Conservation (phyloP, 2,329 filamentous ascomycete species). For the Scedosporium aurantiacum region DNA sequence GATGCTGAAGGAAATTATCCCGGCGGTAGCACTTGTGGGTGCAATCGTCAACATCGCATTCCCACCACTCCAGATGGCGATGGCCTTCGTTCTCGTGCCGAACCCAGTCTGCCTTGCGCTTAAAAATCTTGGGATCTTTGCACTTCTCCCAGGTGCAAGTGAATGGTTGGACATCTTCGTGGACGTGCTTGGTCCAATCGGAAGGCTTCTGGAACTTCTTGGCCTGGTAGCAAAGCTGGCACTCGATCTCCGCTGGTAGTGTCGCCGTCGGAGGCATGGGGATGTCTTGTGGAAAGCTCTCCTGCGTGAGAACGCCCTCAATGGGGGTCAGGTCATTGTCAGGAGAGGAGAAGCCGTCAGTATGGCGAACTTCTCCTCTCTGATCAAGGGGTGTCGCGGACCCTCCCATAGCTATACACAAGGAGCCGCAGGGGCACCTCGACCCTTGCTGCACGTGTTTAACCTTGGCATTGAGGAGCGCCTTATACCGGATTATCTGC, state of each 20-base stretch:
- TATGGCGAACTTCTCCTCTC: slow-evolving; percentile 45
- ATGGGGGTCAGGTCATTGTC: slow-evolving; percentile 57
- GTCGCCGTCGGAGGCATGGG: slow-evolving; percentile 67
- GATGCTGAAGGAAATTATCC: slow-evolving; percentile 87
- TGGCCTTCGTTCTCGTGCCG: slow-evolving; percentile 89
- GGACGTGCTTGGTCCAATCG: slow-evolving; percentile 94
- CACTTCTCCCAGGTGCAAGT: slow-evolving; percentile 83
- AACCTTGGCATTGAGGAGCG: slow-evolving; percentile 56
- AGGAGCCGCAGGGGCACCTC: slow-evolving; percentile 48
- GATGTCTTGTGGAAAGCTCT: slow-evolving; percentile 71
- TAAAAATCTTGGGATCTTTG: slow-evolving; percentile 80
- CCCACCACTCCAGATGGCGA: slow-evolving; percentile 84
- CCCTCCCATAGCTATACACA: slow-evolving; percentile 61
- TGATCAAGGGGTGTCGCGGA: slow-evolving; percentile 49
- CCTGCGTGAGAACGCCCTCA: slow-evolving; percentile 58
- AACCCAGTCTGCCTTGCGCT: slow-evolving; percentile 92
- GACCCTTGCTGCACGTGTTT: slow-evolving; percentile 55
- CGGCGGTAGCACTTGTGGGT: slow-evolving; percentile 74
- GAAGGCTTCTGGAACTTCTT: slow-evolving; percentile 86
- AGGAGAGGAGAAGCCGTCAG: slow-evolving; percentile 43
- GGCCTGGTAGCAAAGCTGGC: slow-evolving; percentile 71
- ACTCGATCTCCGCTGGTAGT: slow-evolving; percentile 82
- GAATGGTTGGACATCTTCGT: slow-evolving; percentile 87
- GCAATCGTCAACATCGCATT: slow-evolving; percentile 71
- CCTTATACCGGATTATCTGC: slow-evolving; percentile 69